Conservation (phyloP, 768 basidiomycete genomes). For the Gloeostereum incarnatum region DNA sequence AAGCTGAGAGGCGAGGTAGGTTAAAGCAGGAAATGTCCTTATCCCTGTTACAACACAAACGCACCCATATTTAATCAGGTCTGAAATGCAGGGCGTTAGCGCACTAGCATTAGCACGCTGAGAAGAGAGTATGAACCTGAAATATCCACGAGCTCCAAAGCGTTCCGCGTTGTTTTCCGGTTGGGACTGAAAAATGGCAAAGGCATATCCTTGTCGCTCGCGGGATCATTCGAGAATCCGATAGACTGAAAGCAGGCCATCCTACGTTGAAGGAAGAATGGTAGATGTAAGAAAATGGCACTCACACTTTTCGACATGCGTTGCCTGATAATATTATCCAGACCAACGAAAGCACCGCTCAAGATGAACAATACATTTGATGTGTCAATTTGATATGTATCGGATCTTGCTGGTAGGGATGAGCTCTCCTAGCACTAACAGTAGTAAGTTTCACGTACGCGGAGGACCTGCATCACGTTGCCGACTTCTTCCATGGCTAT, state of each 20-base stretch:
- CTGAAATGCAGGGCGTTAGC: constrained; percentile 27
- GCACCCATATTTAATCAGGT: constrained; percentile 81
- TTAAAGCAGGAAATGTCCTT: background rate
- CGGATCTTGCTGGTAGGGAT: constrained; percentile 38
- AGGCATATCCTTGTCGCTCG: constrained; percentile 24
- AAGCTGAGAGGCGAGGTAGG: constrained; percentile 35
- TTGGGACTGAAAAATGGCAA: constrained; percentile 78
- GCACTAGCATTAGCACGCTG: background rate
- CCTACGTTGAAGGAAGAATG: constrained; percentile 5
- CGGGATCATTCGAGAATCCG: constrained; percentile 61
- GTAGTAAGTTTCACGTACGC: constrained; percentile 5
- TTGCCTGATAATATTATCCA: constrained; percentile 74
- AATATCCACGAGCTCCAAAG: constrained; percentile 67
- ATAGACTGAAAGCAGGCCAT: constrained; percentile 55
- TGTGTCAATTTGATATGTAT: constrained; percentile 74
- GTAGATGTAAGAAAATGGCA: constrained; percentile 8
- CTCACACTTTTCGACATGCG: constrained; percentile 80
- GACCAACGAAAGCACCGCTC: constrained; percentile 91
- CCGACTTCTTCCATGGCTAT: constrained; percentile 37
- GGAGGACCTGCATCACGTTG: constrained; percentile 29
- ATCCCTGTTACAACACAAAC: constrained; percentile 2
- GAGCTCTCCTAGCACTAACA: constrained; percentile 3
- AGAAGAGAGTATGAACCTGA: constrained; percentile 27
- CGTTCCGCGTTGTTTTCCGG: constrained; percentile 38
- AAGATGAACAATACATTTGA: constrained; percentile 91